phyloP scores from a whole-genome alignment of 306 rosid species.

The Benincasa hispida region DNA sequence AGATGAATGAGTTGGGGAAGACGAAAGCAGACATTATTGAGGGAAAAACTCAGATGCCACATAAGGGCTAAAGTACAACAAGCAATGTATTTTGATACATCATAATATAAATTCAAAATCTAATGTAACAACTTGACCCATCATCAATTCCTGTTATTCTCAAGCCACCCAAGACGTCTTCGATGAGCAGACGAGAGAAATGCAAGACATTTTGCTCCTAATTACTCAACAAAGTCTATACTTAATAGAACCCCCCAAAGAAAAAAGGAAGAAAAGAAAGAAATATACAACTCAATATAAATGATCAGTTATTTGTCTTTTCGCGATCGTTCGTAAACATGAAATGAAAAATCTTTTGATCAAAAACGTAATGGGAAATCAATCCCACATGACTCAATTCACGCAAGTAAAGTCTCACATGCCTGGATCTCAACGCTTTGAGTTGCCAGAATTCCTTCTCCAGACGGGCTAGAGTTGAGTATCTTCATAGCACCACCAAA shows the following conservation, averaged over 20 bases:
- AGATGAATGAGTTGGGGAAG: neutral
- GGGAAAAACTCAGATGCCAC: constrained; percentile 4
- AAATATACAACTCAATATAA: constrained; percentile 20
- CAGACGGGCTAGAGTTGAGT: constrained; percentile 18
- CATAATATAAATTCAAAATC: constrained; percentile 12
- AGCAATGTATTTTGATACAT: constrained; percentile 12
- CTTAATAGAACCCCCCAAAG: neutral
- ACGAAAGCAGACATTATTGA: neutral
- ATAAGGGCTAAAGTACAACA: neutral
- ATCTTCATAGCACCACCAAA: constrained; percentile 17
- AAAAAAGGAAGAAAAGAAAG: neutral
- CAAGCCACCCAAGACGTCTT: neutral
- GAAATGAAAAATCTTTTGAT: constrained; percentile 1
- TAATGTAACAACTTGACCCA: constrained; percentile 3
- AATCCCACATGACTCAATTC: constrained; percentile 1
- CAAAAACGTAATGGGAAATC: constrained; percentile 7
- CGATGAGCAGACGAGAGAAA: constrained; percentile 1
- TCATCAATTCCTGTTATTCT: constrained; percentile 5
- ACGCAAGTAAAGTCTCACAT: constrained; percentile 21
- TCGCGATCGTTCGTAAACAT: neutral
- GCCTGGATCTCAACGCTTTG: constrained; percentile 21
- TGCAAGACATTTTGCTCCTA: constrained; percentile 10
- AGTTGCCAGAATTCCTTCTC: constrained; percentile 1
- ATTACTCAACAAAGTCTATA: constrained; percentile 11
- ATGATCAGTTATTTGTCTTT: neutral